Percentiles rank a stretch among this genome's conserved stretches.
phyloP scores from a whole-genome alignment of 2,329 filamentous ascomycete species.

The Pseudocercospora crystallina region DNA sequence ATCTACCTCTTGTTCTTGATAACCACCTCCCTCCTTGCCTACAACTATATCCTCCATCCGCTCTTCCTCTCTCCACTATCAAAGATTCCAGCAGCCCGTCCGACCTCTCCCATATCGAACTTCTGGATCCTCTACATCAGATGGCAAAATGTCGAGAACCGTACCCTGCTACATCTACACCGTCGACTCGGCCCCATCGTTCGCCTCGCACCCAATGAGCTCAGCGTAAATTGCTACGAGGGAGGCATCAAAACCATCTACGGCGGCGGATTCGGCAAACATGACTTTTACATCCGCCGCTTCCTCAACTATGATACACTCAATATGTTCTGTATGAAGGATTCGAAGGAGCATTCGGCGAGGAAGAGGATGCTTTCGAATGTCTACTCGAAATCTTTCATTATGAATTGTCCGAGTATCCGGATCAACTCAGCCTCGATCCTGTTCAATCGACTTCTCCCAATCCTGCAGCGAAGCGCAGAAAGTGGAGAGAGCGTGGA shows the following conservation, averaged over 20 bases:
- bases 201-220: conserved; percentile 60
- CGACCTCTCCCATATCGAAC: neutral
- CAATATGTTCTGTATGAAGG: conserved; percentile 68
- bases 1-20: neutral
- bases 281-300: conserved; percentile 66
- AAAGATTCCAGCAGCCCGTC: neutral
- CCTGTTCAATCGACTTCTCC: conserved; percentile 61
- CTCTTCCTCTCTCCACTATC: neutral
- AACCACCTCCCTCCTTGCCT: neutral
- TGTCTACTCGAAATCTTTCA: conserved; percentile 74
- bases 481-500: conserved; percentile 33
- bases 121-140: conserved; percentile 3
- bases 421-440: conserved; percentile 53
- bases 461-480: conserved; percentile 43
- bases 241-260: conserved; percentile 64
- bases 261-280: conserved; percentile 68
- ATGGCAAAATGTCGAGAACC: conserved; percentile 3
- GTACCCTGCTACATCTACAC: conserved; percentile 38
- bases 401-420: conserved; percentile 56
- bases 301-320: conserved; percentile 63
- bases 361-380: conserved; percentile 74
- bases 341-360: conserved; percentile 61
- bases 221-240: conserved; percentile 66
- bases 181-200: conserved; percentile 58
- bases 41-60: neutral